Evolutionary conservation across 306 rosid species (phyloP), one percentile per base, ranked within the genome.

Genomic region (Hippophae gyantsensis): DNA sequence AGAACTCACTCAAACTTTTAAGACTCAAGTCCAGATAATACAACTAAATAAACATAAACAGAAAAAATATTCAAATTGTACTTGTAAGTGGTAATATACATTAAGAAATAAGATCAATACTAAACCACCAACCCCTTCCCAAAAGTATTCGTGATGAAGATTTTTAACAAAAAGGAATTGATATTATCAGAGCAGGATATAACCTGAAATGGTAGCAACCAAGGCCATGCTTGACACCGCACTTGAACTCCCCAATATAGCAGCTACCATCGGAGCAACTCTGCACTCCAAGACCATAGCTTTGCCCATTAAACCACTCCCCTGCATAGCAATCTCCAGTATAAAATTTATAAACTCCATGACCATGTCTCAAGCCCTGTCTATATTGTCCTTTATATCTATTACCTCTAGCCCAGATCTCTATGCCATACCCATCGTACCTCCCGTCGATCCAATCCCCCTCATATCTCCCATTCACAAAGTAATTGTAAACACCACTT

Each of bases 161-260:
- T 18, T 18, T 18, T 18, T 18, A 32, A 32, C 38, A 2, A 32
- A 32, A 32, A 32, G 38, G 38, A 32, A 32, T 32, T 32, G 38
- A 67, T 5, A 12, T 48, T 48, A 10, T 48, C 14, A n/a, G 48
- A 57, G 9, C 1, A 46, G 43, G 12, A 82, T 60, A 27, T 64
- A 48, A 93, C 99, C 99, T 80, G 70, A 93, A 93, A 71, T 86
- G 97, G 89, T 93, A 93, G 63, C 89, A 88, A 0, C 99, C 99
- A 40, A 86, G 84, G 42, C 95, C 99, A 13, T 93, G 99, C 72
- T 93, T 93, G 42, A 82, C 94, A 6, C 94, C 99, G 62, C 69
- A 80, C 77, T 93, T 89, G 68, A 93, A 93, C 56, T 79, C 85
- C 9, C 99, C 99, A 42, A 81, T 70, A 57, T 81, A 93, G 53